Base-by-base conservation (phyloP, 2,329 filamentous ascomycete species). In the Neofusicoccum umdonicola region DNA sequence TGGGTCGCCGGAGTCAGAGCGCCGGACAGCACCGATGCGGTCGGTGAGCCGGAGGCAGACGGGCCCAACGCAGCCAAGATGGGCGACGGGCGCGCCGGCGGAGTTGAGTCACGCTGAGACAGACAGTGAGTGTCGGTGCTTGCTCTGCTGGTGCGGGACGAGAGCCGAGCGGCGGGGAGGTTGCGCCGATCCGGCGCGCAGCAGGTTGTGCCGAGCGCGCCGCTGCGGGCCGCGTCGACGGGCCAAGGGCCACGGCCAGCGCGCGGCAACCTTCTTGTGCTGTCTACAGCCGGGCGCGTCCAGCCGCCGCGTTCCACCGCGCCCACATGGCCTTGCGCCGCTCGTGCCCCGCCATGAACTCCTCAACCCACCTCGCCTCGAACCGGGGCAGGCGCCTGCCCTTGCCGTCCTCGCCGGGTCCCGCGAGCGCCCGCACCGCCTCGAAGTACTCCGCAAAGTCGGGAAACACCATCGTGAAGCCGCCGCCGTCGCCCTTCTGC, bases 391-490 rank as follows among this genome's bases (percentile, higher is more conserved):
- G 50, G 31, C 58, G 81, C 65, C 84, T 77, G 1, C 84, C 84
- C 17, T 78, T 72, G 0, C 78, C 82, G 1, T 76, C 68, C 34
- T 74, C 73, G 13, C 41, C 51, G 0, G 78, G 77, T 0, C 84
- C 84, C 1, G 84, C 82, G 27, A 87, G 67, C 17, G 65, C 67
- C 35, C 85, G 78, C 15, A 88, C 66, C 1, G 76, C 77, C 71
- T 90, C 85, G 68, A 90, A 90, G 69, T 90, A 90, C 13, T 85
- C 82, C 67, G 87, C 83, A 70, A 90, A 89, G 35, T 89, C 82
- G 0, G 87, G 87, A 65, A 82, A 84, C 9, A 90, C 73, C 1
- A 86, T 77, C 0, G 82, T 80, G 67, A 90, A 90, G 2, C 77
- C 79, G 0, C 81, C 75, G 0, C 86, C 85, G 66, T 89, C 87